Evolutionary conservation across 2,329 filamentous ascomycete genomes (phyloP).

Genomic region (Phialophora expanda): DNA sequence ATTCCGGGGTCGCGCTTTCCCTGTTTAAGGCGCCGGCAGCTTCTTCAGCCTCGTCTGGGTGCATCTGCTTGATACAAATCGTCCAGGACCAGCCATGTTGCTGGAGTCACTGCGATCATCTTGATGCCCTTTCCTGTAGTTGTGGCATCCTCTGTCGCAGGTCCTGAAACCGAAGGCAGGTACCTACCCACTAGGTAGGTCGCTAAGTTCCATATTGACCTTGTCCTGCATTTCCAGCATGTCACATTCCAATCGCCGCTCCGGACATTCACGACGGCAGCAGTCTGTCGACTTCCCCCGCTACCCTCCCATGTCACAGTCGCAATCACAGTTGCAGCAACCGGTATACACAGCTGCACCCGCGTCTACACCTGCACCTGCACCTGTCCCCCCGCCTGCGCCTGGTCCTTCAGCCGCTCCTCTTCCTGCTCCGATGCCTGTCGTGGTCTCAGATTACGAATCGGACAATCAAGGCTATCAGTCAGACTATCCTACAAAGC

Average conservation of each 20-base stretch:
- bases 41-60: slow-evolving; percentile 8
- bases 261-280: slow-evolving; percentile 36
- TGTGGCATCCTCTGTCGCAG: not conserved
- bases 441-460: slow-evolving; percentile 63
- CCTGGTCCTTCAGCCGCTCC: slow-evolving; percentile 7
- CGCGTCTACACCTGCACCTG: not conserved
- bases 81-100: not conserved
- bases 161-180: slow-evolving; percentile 15
- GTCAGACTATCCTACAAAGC: slow-evolving; percentile 46
- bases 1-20: slow-evolving; percentile 36
- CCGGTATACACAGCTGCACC: slow-evolving; percentile 12
- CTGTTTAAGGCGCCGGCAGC: slow-evolving; percentile 20
- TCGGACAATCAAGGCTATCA: slow-evolving; percentile 64
- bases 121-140: slow-evolving; percentile 3
- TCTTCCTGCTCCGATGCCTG: slow-evolving; percentile 19
- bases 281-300: slow-evolving; percentile 39
- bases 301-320: slow-evolving; percentile 35
- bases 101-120: not conserved
- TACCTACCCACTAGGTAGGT: slow-evolving; percentile 32
- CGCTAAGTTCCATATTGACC: slow-evolving; percentile 22
- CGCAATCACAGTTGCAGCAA: slow-evolving; percentile 25
- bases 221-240: slow-evolving; percentile 26
- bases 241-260: slow-evolving; percentile 32
- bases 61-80: not conserved
- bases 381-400: not conserved